Conservation (phyloP, 139 green algal species). For the Desmodesmus armatus region DNA sequence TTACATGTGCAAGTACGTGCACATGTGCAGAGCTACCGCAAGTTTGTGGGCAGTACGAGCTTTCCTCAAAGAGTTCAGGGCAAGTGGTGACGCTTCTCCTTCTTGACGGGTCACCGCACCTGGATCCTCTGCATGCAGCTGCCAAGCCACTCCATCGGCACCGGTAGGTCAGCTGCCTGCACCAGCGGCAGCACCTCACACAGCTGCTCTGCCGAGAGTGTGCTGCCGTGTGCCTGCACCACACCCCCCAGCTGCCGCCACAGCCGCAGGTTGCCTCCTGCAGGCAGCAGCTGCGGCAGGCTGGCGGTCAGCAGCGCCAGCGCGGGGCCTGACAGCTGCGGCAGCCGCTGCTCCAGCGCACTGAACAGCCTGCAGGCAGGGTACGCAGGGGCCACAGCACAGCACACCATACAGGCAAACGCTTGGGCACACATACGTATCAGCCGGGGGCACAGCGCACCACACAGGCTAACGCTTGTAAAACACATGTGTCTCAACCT, state of each 20-base stretch:
- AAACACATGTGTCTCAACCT: too few species aligned
- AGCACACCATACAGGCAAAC: too few species aligned
- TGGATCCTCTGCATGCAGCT: background rate
- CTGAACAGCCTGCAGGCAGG: background rate
- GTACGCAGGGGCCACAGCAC: too few species aligned
- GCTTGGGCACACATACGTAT: too few species aligned
- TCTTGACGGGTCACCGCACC: too few species aligned
- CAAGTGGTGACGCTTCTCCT: too few species aligned
- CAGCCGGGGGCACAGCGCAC: too few species aligned
- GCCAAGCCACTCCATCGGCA: slow-evolving; percentile 2
- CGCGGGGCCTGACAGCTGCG: background rate
- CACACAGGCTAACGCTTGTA: too few species aligned
- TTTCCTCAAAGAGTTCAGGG: background rate
- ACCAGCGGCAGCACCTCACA: slow-evolving; percentile 43
- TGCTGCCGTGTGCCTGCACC: background rate
- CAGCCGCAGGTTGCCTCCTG: slow-evolving; percentile 5
- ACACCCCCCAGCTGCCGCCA: slow-evolving; percentile 12
- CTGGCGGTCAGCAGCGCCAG: background rate
- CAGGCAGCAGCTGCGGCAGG: slow-evolving; percentile 32
- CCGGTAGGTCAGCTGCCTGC: slow-evolving; percentile 27
- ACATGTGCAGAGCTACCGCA: too few species aligned
- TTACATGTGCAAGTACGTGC: too few species aligned
- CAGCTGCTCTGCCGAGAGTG: slow-evolving; percentile 8
- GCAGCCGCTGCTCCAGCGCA: background rate
- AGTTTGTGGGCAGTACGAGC: too few species aligned